A percentile compares a stretch with the other conserved stretches of the same genome.
phyloP scores from a whole-genome alignment of 352 stramenopile genomes.

The Pythium guiyangense region DNA sequence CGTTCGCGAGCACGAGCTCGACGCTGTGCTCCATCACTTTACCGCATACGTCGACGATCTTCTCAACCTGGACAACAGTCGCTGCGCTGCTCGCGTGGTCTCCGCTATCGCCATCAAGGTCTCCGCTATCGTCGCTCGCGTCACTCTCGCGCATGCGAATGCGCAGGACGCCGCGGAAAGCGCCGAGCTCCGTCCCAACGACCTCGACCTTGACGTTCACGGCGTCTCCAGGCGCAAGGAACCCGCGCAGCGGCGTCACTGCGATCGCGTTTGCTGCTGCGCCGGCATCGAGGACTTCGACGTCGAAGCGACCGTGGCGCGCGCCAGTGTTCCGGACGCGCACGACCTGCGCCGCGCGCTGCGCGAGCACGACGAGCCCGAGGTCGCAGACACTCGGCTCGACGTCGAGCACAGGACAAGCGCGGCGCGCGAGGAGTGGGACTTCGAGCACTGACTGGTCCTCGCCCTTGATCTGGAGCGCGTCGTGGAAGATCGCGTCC shows the following conservation, averaged over 20 bases:
- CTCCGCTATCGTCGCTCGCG: constrained; percentile 2
- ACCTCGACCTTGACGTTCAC: constrained; percentile 48
- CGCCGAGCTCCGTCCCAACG: constrained; percentile 24
- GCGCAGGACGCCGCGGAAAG: constrained; percentile 38
- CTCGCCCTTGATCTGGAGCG: constrained; percentile 48
- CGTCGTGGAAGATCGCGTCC: constrained; percentile 53
- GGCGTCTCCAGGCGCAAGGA: constrained; percentile 24
- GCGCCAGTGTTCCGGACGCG: constrained; percentile 48
- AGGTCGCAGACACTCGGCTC: constrained; percentile 49
- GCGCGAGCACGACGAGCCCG: constrained; percentile 55
- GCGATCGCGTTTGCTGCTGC: not conserved
- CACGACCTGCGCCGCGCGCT: constrained; percentile 49
- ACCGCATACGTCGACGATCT: constrained; percentile 77
- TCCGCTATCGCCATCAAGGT: too few relatives aligned
- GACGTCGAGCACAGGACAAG: constrained; percentile 55
- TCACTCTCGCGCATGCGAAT: constrained; percentile 48
- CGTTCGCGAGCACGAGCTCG: constrained; percentile 60
- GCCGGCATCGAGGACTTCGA: constrained; percentile 43
- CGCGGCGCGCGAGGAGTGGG: constrained; percentile 45
- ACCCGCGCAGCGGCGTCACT: constrained; percentile 29
- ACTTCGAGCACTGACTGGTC: constrained; percentile 58
- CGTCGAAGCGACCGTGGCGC: constrained; percentile 29
- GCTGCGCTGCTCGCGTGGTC: not conserved
- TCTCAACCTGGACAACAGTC: constrained; percentile 30
- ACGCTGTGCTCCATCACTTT: constrained; percentile 83